A percentile compares a stretch with the other conserved stretches of the same genome.
phyloP scores from a whole-genome alignment of 371 early-diverging fungal species.

The Zychaea mexicana region DNA sequence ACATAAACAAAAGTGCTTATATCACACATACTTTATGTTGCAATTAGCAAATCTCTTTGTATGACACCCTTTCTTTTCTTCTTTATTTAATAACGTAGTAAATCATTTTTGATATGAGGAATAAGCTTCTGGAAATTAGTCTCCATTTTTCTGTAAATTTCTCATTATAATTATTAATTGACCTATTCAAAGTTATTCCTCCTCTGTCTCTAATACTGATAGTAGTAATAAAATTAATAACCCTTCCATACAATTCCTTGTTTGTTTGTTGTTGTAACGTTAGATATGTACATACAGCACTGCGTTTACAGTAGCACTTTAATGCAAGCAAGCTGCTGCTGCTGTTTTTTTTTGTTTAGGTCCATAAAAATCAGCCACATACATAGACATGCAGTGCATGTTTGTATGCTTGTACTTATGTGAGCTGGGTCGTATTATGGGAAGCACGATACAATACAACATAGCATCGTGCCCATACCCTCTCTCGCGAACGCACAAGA shows the following conservation, averaged over 20 bases:
- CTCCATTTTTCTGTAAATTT: neutral
- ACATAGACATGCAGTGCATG: neutral
- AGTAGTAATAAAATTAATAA: no score
- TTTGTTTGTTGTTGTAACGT: neutral
- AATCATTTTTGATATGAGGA: neutral
- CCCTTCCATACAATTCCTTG: neutral
- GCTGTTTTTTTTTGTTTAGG: neutral
- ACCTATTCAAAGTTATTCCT: neutral
- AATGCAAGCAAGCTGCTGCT: no score
- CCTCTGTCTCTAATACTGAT: slow-evolving; percentile 4
- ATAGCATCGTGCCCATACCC: no score
- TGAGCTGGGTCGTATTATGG: neutral
- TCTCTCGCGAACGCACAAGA: no score
- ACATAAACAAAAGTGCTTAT: neutral
- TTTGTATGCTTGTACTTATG: neutral
- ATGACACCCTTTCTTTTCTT: neutral
- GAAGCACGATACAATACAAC: neutral
- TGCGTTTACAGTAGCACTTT: no score
- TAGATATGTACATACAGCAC: no score
- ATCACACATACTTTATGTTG: neutral
- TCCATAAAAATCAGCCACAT: neutral
- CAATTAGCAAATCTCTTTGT: neutral
- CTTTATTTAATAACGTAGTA: neutral
- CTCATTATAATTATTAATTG: neutral
- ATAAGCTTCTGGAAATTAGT: neutral